phyloP scores from a whole-genome alignment of 805 yeast species.

The Kuraishia ogatae region DNA sequence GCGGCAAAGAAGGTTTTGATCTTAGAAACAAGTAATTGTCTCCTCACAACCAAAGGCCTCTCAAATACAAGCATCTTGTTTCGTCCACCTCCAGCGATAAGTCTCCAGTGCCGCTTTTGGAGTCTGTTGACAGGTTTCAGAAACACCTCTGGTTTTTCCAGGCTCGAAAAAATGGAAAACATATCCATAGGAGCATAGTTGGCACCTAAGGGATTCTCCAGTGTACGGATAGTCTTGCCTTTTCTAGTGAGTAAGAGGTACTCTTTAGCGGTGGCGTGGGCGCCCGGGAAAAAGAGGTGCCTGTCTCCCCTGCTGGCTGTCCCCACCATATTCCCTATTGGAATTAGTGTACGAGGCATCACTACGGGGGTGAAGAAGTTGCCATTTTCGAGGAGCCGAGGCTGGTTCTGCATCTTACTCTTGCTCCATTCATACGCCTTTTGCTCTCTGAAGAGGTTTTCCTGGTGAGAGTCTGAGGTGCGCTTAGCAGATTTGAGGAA shows the following conservation, averaged over 20 bases:
- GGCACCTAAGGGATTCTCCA: constrained; percentile 30
- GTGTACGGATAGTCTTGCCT: constrained; percentile 25
- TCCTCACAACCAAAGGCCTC: constrained; percentile 12
- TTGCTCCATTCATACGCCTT: constrained; percentile 47
- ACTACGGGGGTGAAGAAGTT: constrained; percentile 39
- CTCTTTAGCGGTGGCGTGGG: constrained; percentile 7
- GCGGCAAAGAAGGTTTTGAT: constrained; percentile 18
- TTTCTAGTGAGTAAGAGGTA: constrained; percentile 15
- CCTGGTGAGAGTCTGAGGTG: constrained; percentile 28
- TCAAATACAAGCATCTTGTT: constrained; percentile 31
- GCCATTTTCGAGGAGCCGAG: constrained; percentile 29
- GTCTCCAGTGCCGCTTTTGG: constrained; percentile 39
- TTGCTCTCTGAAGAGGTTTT: constrained; percentile 34
- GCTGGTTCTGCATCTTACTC: constrained; percentile 21
- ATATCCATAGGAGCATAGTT: constrained; percentile 30
- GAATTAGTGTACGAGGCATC: constrained; percentile 22
- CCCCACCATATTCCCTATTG: constrained; percentile 4
- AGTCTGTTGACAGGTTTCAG: constrained; percentile 30
- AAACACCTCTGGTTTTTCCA: constrained; percentile 29
- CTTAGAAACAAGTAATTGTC: constrained; percentile 6
- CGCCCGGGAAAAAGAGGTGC: constrained; percentile 13
- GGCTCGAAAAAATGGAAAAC: constrained; percentile 27
- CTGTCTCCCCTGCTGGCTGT: not conserved
- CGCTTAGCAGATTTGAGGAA: constrained; percentile 35
- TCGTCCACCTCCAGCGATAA: constrained; percentile 42